These are phyloP conservation scores for Myriosclerotinia duriaeana DNA, from an alignment of 2,329 filamentous ascomycete genomes.

Conservation along the genomic window DNA sequence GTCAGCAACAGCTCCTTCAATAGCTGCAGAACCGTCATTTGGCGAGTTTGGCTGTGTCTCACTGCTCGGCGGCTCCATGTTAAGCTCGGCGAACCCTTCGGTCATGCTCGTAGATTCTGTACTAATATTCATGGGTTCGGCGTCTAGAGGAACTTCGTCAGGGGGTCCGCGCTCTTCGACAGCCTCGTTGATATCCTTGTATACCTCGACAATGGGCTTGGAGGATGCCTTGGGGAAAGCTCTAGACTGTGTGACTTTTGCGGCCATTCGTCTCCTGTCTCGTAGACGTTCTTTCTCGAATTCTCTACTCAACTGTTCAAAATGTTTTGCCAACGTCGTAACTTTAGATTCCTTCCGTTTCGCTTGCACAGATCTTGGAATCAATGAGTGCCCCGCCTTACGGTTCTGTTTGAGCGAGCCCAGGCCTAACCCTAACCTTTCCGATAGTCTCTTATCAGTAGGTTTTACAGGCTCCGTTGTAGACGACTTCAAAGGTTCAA, in stretches of 20 bases:
- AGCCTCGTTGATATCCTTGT: slow-evolving; percentile 88
- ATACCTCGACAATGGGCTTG: slow-evolving; percentile 95
- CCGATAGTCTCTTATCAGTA: slow-evolving; percentile 70
- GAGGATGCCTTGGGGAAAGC: slow-evolving; percentile 88
- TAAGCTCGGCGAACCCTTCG: slow-evolving; percentile 38
- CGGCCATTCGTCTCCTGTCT: slow-evolving; percentile 77
- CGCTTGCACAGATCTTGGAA: slow-evolving; percentile 76
- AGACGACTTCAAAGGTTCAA: slow-evolving; percentile 34
- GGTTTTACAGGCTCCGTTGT: slow-evolving; percentile 36
- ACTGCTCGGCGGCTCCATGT: slow-evolving; percentile 27
- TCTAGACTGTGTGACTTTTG: slow-evolving; percentile 70
- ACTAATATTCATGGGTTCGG: slow-evolving; percentile 38
- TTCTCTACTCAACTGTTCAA: slow-evolving; percentile 93
- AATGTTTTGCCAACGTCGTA: slow-evolving; percentile 89
- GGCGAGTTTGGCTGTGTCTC: slow-evolving; percentile 34
- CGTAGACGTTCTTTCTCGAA: slow-evolving; percentile 84
- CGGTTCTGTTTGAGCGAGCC: slow-evolving; percentile 60
- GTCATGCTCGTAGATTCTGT: slow-evolving; percentile 35
- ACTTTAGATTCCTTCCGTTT: slow-evolving; percentile 76
- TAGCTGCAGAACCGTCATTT: slow-evolving; percentile 36
- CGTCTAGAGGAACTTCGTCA: slow-evolving; percentile 51
- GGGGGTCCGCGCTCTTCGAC: slow-evolving; percentile 74
- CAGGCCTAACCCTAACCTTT: slow-evolving; percentile 68
- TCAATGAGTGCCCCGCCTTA: slow-evolving; percentile 68
- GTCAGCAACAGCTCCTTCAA: slow-evolving; percentile 38